phyloP scores from a whole-genome alignment of 176 grass and related monocot species.

The Raddia guianensis region DNA sequence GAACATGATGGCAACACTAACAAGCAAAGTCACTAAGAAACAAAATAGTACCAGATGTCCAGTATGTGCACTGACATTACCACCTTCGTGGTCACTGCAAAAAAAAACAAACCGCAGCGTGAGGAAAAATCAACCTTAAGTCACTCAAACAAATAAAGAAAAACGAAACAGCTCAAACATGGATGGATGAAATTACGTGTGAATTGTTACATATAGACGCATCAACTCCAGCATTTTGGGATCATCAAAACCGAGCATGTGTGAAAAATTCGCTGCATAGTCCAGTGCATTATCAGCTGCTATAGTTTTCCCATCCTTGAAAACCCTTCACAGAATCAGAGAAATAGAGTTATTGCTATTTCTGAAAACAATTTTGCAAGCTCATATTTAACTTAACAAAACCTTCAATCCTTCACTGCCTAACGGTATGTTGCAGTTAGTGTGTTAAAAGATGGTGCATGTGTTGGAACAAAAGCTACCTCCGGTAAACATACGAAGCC shows the following conservation, averaged over 20 bases:
- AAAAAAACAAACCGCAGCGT: background rate
- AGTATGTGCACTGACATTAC: conserved; percentile 98
- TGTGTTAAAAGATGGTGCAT: conserved; percentile 1
- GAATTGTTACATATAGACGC: conserved; percentile 98
- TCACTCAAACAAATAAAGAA: conserved; percentile 19
- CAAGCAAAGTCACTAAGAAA: conserved; percentile 19
- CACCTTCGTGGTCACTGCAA: conserved; percentile 94
- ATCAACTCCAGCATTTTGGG: conserved; percentile 99
- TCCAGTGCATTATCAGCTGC: conserved; percentile 77
- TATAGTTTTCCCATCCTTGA: conserved; percentile 83
- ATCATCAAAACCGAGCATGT: conserved; percentile 96
- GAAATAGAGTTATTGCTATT: conserved; percentile 31
- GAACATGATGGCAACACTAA: conserved; percentile 20
- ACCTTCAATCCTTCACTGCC: conserved; percentile 5
- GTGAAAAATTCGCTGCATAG: conserved; percentile 92
- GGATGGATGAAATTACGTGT: conserved; percentile 57
- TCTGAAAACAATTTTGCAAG: background rate
- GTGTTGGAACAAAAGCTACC: conserved; percentile 55
- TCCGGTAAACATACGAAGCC: conserved; percentile 89
- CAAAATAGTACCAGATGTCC: conserved; percentile 87
- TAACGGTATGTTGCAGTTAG: background rate
- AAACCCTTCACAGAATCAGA: conserved; percentile 61
- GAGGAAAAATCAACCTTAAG: conserved; percentile 29
- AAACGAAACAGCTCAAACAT: conserved; percentile 22
- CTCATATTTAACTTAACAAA: conserved; percentile 16